Percentiles rank a stretch among this genome's conserved stretches.
Evolutionary conservation across 2,329 filamentous ascomycete species (phyloP).

Genomic region (Diaporthe sp.): DNA sequence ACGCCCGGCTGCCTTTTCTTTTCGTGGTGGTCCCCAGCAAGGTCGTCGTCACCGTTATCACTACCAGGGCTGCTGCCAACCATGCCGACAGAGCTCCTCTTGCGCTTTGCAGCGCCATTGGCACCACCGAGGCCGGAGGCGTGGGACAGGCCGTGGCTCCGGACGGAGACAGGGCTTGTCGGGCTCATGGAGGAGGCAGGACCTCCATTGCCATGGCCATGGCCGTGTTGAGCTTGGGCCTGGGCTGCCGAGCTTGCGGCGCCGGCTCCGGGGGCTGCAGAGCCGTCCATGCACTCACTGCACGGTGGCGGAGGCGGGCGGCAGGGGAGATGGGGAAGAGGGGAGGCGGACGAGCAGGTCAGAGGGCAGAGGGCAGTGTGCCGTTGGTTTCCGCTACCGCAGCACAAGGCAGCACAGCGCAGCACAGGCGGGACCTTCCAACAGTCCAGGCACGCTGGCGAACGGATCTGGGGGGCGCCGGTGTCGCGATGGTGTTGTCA

Average conservation of each 20-base stretch:
- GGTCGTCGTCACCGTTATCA: slow-evolving; percentile 70
- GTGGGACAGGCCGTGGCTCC: slow-evolving; percentile 49
- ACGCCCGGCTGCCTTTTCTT: slow-evolving; percentile 77
- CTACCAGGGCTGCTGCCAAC: slow-evolving; percentile 72
- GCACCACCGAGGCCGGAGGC: slow-evolving; percentile 47
- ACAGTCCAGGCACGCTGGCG: slow-evolving; percentile 32
- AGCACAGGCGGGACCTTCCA: slow-evolving; percentile 34
- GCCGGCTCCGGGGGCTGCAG: slow-evolving; percentile 51
- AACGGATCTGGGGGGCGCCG: slow-evolving; percentile 40
- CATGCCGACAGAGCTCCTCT: slow-evolving; percentile 66
- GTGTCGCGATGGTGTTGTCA: slow-evolving; percentile 42
- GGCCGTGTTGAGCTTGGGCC: slow-evolving; percentile 32
- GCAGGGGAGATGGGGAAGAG: slow-evolving; percentile 23
- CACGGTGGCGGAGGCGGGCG: slow-evolving; percentile 24
- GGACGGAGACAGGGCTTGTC: slow-evolving; percentile 68
- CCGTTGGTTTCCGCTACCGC: slow-evolving; percentile 26
- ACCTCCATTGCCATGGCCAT: slow-evolving; percentile 34
- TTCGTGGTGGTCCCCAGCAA: slow-evolving; percentile 64
- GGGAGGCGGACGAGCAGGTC: background rate
- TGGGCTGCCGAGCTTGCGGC: slow-evolving; percentile 44
- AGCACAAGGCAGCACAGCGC: slow-evolving; percentile 11
- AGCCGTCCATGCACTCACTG: slow-evolving; percentile 52
- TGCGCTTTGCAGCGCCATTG: slow-evolving; percentile 68
- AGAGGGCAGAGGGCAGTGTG: background rate
- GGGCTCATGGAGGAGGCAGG: slow-evolving; percentile 57